phyloP scores from a whole-genome alignment of 2,329 filamentous ascomycete genomes.

The Proliferodiscus dingleyae region DNA sequence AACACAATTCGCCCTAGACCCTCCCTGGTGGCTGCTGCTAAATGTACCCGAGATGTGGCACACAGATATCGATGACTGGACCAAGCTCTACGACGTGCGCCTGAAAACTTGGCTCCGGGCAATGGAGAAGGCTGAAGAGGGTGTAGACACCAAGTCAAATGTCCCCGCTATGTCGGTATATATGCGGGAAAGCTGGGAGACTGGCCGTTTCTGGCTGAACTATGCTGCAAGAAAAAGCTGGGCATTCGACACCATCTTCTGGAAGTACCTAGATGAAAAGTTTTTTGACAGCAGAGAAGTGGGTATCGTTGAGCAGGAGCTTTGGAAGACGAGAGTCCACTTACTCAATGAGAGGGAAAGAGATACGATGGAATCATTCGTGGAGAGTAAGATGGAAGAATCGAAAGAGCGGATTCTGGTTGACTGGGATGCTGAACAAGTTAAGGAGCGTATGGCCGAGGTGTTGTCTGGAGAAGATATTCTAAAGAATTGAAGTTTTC shows the following conservation, averaged over 20 bases:
- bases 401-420: constrained; percentile 23
- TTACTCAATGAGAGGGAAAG: constrained; percentile 25
- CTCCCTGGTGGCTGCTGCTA: not conserved
- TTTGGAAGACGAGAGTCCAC: constrained; percentile 27
- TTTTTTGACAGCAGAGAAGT: constrained; percentile 15
- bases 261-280: constrained; percentile 1
- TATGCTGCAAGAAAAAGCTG: constrained; percentile 15
- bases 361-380: constrained; percentile 28
- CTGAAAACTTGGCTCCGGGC: not conserved
- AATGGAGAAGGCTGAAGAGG: not conserved
- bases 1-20: not conserved
- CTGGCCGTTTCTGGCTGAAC: constrained; percentile 28
- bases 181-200: constrained; percentile 35
- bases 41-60: not conserved
- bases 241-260: constrained; percentile 5
- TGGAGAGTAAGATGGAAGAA: constrained; percentile 31
- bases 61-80: not conserved
- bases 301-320: constrained; percentile 8
- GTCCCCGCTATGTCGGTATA: constrained; percentile 19
- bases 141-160: not conserved
- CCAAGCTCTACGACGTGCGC: not conserved
- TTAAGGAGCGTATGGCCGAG: constrained; percentile 15
- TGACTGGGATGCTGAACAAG: constrained; percentile 24
- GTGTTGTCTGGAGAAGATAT: constrained; percentile 15
- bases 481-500: no score